Percentiles rank a stretch among this genome's conserved stretches.
Evolutionary conservation across 805 yeast genomes (phyloP).

Genomic region (Wickerhamiella galacta): DNA sequence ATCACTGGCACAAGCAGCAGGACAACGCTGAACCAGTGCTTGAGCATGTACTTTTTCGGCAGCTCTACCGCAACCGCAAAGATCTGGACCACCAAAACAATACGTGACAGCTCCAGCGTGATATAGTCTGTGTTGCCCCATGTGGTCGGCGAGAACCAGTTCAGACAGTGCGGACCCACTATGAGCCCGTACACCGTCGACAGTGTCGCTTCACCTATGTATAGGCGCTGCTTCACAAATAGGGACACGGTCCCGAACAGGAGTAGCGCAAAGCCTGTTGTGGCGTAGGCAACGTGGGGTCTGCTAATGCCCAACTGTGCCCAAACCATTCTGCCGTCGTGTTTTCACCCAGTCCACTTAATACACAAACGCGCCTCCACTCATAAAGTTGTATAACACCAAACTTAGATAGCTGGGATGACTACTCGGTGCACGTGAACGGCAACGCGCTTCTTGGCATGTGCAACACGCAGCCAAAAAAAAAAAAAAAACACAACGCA

Average conservation of each 20-base stretch:
- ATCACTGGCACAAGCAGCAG: constrained; percentile 69
- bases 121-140: constrained; percentile 81
- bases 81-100: constrained; percentile 72
- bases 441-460: too few species aligned
- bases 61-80: constrained; percentile 90
- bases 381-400: too few species aligned
- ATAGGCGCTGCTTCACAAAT: constrained; percentile 65
- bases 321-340: constrained; percentile 15
- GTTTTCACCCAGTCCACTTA: too few species aligned
- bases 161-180: constrained; percentile 71
- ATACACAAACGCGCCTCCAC: too few species aligned
- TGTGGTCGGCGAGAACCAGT: constrained; percentile 65
- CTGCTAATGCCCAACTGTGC: constrained; percentile 29
- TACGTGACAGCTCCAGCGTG: constrained; percentile 68
- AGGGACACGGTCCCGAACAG: constrained; percentile 67
- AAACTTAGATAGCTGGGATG: too few species aligned
- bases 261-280: constrained; percentile 68
- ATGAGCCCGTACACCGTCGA: constrained; percentile 75
- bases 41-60: constrained; percentile 75
- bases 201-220: constrained; percentile 82
- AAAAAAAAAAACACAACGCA: too few species aligned
- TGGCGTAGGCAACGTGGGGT: constrained; percentile 77
- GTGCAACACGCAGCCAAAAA: too few species aligned
- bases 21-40: constrained; percentile 64
- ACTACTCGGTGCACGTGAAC: too few species aligned